A percentile compares a stretch with the other conserved stretches of the same genome.
Evolutionary conservation across 768 basidiomycete genomes (phyloP).

Genomic region (Artomyces pyxidatus): DNA sequence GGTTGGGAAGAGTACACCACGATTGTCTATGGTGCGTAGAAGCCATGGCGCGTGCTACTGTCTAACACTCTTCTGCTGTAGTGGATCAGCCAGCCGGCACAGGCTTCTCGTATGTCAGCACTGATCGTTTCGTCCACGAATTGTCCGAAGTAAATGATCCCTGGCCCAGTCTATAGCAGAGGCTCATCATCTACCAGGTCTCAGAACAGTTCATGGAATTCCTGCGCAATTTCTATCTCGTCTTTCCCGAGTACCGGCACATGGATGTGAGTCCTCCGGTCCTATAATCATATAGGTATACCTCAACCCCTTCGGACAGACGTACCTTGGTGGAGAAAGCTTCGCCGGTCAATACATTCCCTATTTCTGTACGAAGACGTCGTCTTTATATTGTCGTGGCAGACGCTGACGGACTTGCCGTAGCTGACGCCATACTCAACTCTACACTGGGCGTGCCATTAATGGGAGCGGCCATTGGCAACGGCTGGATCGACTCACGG

Average conservation of each 20-base stretch:
- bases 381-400: too few relatives aligned
- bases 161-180: not conserved
- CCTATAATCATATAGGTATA: not conserved
- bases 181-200: slow-evolving; percentile 37
- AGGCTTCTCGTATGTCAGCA: slow-evolving; percentile 84
- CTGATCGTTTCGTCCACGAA: slow-evolving; percentile 77
- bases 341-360: slow-evolving; percentile 98
- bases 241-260: slow-evolving; percentile 82
- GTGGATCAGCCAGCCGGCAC: slow-evolving; percentile 98
- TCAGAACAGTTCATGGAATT: slow-evolving; percentile 77
- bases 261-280: slow-evolving; percentile 61
- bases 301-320: slow-evolving; percentile 38
- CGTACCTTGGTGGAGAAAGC: slow-evolving; percentile 92
- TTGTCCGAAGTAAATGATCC: slow-evolving; percentile 47
- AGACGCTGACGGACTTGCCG: slow-evolving; percentile 1
- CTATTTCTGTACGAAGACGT: slow-evolving; percentile 82
- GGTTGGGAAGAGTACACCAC: slow-evolving; percentile 98
- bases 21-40: slow-evolving; percentile 83
- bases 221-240: slow-evolving; percentile 75
- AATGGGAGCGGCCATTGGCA: slow-evolving; percentile 84
- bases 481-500: slow-evolving; percentile 93
- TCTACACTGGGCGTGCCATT: slow-evolving; percentile 55
- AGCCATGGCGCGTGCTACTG: slow-evolving; percentile 1
- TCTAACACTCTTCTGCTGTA: slow-evolving; percentile 23
- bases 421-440: slow-evolving; percentile 71